A percentile compares a stretch with the other conserved stretches of the same genome.
Conservation (phyloP, 1,139 yeast species). For the Sugiyamaella grinbergsii region DNA sequence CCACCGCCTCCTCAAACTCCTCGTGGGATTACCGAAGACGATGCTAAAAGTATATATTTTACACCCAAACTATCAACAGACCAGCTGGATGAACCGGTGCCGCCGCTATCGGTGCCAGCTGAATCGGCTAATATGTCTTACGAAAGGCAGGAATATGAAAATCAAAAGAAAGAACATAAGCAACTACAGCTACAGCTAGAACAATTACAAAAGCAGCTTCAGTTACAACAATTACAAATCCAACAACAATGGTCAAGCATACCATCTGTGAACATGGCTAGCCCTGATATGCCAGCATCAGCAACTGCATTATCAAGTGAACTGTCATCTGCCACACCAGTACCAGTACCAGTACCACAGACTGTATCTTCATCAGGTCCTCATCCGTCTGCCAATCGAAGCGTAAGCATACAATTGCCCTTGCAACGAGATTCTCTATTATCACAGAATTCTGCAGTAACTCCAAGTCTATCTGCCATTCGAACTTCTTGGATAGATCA, state of each 20-base stretch:
- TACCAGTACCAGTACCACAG: no score
- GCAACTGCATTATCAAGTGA: background rate
- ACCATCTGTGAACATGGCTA: background rate
- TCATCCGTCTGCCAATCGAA: no score
- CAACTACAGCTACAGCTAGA: constrained; percentile 14
- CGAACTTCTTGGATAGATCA: constrained; percentile 15
- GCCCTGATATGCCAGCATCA: background rate
- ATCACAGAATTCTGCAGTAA: constrained; percentile 2
- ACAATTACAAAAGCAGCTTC: constrained; percentile 15
- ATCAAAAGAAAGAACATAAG: constrained; percentile 11
- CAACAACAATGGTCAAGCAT: constrained; percentile 10
- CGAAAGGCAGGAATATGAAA: constrained; percentile 9
- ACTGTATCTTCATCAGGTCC: no score
- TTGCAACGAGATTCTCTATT: background rate
- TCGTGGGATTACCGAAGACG: constrained; percentile 17
- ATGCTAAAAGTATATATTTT: constrained; percentile 28
- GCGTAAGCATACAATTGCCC: constrained; percentile 3
- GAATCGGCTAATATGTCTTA: background rate
- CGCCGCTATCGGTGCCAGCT: background rate
- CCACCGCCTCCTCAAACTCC: background rate
- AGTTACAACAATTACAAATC: constrained; percentile 12
- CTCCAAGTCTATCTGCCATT: constrained; percentile 14
- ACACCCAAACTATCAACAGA: constrained; percentile 27
- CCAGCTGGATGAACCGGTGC: background rate
- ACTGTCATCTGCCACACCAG: background rate